These are phyloP conservation scores for Rhynchosporium secalis DNA, from an alignment of 2,329 filamentous ascomycete species.

Conservation along the genomic window DNA sequence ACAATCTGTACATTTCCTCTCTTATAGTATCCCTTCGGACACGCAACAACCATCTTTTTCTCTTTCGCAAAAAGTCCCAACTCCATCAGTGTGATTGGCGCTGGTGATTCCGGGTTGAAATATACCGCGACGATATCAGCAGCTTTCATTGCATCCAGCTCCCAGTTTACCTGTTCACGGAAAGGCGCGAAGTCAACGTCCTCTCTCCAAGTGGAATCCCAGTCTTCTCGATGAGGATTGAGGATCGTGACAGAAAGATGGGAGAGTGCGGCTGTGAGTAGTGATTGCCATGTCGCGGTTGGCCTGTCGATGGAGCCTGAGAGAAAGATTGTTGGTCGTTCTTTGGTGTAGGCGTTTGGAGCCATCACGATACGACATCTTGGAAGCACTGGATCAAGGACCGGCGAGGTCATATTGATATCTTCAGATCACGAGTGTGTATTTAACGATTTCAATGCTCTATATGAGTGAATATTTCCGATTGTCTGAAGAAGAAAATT, in stretches of 20 bases:
- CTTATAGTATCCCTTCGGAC: conserved; percentile 52
- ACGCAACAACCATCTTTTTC: conserved; percentile 55
- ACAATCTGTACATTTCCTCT: conserved; percentile 62
- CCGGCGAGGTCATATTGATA: neutral
- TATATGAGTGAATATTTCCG: neutral
- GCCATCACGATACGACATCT: conserved; percentile 22
- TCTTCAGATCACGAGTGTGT: neutral
- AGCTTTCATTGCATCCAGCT: conserved; percentile 55
- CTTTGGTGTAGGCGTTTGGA: conserved; percentile 21
- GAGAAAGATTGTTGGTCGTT: conserved; percentile 51
- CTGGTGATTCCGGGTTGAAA: conserved; percentile 53
- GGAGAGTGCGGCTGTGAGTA: conserved; percentile 45
- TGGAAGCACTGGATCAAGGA: neutral
- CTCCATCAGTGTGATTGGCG: conserved; percentile 61
- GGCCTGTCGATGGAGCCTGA: conserved; percentile 53
- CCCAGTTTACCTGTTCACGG: conserved; percentile 59
- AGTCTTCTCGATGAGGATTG: conserved; percentile 57
- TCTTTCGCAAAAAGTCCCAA: conserved; percentile 53
- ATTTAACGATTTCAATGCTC: too few relatives aligned
- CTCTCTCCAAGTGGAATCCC: conserved; percentile 55
- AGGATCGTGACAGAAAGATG: conserved; percentile 53
- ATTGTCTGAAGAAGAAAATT: too few relatives aligned
- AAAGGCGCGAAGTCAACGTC: conserved; percentile 50
- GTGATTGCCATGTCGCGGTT: conserved; percentile 49
- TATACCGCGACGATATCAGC: conserved; percentile 58